Base-by-base conservation (phyloP, 2,329 filamentous ascomycete genomes). In the Allantophomopsis cytisporea region DNA sequence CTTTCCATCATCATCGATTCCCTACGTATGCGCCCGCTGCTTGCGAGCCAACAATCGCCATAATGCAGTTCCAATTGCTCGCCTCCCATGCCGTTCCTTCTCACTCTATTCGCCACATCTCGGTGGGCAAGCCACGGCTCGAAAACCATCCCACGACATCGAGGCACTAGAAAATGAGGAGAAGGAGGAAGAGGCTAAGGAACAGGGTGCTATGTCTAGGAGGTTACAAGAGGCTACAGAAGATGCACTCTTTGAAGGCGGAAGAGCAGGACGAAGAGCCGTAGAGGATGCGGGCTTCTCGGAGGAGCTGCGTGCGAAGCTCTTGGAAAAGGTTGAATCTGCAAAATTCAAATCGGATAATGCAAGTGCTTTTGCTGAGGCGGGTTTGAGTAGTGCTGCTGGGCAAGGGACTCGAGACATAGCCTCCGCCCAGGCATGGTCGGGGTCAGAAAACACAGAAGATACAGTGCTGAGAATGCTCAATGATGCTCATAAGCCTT, bases 401-500 rank as follows among this genome's bases (percentile, higher is more conserved):
- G 79, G 81, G 13, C 68, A 69, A 48, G 80, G 79, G 11, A 82
- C 80, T 2, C 69, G 76, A 43, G 73, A 80, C 37, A 71, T 78
- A 30, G 85, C 85, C 2, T 66, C 70, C 0, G 74, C 78, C 6
- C 62, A 70, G 41, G 70, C 81, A 1, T 98, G 91, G 91, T 76
- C 72, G 0, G 91, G 89, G 2, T 66, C 71, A 11, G 91, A 96
- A 60, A 66, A 64, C 5, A 62, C 80, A 1, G 73, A 80, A 49
- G 87, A 95, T 56, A 71, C 81, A 1, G 78, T 86, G 16, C 62
- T 94, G 37, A 77, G 91, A 23, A 96, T 96, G 83, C 60, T 91
- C 10, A 73, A 84, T 41, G 86, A 94, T 54, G 73, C 84, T 18
- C 75, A 74, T 43, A 86, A 87, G 52, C 83, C 81, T 0, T 62